Base-by-base conservation (phyloP, 2,329 filamentous ascomycete genomes). In the Neoarthrinium moseri region DNA sequence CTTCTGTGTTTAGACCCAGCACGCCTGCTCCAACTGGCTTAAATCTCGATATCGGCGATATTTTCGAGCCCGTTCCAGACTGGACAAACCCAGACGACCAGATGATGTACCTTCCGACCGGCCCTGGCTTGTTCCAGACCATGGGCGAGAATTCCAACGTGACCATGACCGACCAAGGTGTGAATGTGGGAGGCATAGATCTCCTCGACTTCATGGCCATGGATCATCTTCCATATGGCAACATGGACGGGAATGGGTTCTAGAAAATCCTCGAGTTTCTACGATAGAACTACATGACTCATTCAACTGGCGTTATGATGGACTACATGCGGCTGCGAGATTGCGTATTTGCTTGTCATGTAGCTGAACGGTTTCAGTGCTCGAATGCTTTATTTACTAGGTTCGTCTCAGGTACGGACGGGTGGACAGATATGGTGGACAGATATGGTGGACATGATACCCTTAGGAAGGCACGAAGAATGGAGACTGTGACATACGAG, bases 121-220 rank as follows among this genome's bases (percentile, higher is more conserved):
- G 82, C 0, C 72, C 81, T 2, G 81, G 80, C 4, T 81, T 86
- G 47, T 85, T 83, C 63, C 80, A 84, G 56, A 84, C 83, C 58
- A 73, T 84, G 56, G 78, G 58, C 18, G 62, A 78, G 49, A 80
- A 81, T 51, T 73, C 74, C 26, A 73, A 73, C 6, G 80, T 85
- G 8, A 80, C 80, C 34, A 84, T 85, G 78, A 85, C 81, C 3
- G 79, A 82, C 7, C 82, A 86, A 53, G 82, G 82, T 22, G 78
- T 86, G 40, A 84, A 84, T 54, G 78, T 86, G 3, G 82, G 81
- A 8, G 83, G 83, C 1, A 70, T 86, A 24, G 83, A 87, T 58
- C 59, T 87, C 54, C 72, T 87, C 12, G 83, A 87, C 57, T 85
- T 82, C 52, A 84, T 86, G 81, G 77, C 80, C 6, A 80, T 84